Base-by-base conservation (phyloP, 2,329 filamentous ascomycete genomes). In the Tothia fuscella region DNA sequence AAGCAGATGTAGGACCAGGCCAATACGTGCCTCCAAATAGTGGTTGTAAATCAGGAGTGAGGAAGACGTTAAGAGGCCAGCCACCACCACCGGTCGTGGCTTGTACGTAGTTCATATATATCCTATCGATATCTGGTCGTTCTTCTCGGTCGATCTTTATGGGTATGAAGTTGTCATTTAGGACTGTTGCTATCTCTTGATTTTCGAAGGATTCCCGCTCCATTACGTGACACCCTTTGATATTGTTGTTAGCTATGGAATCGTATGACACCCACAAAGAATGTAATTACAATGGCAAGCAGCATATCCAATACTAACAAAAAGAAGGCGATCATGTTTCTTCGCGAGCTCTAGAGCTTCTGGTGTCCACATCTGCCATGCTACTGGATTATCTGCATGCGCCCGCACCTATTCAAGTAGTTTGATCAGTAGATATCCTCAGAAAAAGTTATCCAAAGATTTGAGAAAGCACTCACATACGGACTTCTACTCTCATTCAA, bases 21-120 rank as follows among this genome's bases (percentile, higher is more conserved):
- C 87, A 96, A 61, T 95, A 96, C 6, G 89, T 95, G 19, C 89
- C 89, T 28, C 91, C 91, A 61, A 95, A 96, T 7, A 98, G 82
- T 1, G 91, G 91, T 55, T 94, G 81, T 20, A 96, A 72, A 50
- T 93, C 80, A 1, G 91, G 87, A 0, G 91, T 98, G 22, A 96
- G 72, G 57, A 98, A 96, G n/a, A 94, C 80, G 55, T 95, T 96
- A 46, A 96, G 65, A 1, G 91, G 91, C 88, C 91, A 96, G 29
- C 91, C 91, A 7, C 87, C 89, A 2, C 76, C 80, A 16, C 83
- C 87, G 45, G 82, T 93, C 9, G 91, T 89, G 2, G 89, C 89
- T 58, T 95, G 87, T 30, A 94, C 81, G 60, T 94, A 98, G 65
- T 94, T 94, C 86, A 95, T 95, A 60, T 96, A 96, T 49, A 96